Conservation (phyloP, 768 basidiomycete genomes). For the Gymnopilus dilepis region DNA sequence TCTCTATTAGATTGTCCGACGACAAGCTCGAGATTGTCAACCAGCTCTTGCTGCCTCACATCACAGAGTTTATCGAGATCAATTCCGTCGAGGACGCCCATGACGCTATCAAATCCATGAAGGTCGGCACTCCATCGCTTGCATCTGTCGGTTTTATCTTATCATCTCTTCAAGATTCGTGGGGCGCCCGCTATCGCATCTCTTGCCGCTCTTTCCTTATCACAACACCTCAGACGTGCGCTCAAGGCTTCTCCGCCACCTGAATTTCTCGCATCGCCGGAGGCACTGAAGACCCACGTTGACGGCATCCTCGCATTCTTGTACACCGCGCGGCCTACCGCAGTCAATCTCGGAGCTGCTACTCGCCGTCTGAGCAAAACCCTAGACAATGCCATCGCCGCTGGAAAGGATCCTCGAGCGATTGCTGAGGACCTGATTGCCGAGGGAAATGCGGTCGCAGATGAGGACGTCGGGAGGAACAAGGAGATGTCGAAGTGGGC, state of each 20-base stretch:
- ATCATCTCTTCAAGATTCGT: constrained; percentile 51
- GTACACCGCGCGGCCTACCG: constrained; percentile 90
- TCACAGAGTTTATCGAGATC: constrained; percentile 66
- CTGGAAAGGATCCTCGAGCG: constrained; percentile 47
- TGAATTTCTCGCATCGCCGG: constrained; percentile 58
- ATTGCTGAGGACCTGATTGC: constrained; percentile 65
- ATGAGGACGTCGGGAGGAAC: constrained; percentile 89
- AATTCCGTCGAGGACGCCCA: constrained; percentile 82
- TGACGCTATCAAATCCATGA: constrained; percentile 96
- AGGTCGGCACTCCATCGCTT: constrained; percentile 49
- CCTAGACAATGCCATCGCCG: constrained; percentile 49
- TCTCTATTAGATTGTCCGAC: constrained; percentile 45
- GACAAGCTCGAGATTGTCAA: constrained; percentile 82
- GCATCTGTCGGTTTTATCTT: constrained; percentile 12
- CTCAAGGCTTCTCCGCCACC: constrained; percentile 52
- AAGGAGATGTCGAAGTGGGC: constrained; percentile 84
- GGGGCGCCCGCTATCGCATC: constrained; percentile 97
- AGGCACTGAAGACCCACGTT: constrained; percentile 59
- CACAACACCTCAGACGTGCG: constrained; percentile 63
- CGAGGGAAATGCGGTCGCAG: constrained; percentile 78
- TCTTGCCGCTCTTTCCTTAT: constrained; percentile 82
- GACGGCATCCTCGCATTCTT: constrained; percentile 69
- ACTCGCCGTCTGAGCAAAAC: constrained; percentile 68
- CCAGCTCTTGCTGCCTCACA: constrained; percentile 86
- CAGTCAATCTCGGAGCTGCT: constrained; percentile 92